These are phyloP conservation scores for Diplodia scrobiculata DNA, from an alignment of 2,329 filamentous ascomycete species.

Conservation along the genomic window DNA sequence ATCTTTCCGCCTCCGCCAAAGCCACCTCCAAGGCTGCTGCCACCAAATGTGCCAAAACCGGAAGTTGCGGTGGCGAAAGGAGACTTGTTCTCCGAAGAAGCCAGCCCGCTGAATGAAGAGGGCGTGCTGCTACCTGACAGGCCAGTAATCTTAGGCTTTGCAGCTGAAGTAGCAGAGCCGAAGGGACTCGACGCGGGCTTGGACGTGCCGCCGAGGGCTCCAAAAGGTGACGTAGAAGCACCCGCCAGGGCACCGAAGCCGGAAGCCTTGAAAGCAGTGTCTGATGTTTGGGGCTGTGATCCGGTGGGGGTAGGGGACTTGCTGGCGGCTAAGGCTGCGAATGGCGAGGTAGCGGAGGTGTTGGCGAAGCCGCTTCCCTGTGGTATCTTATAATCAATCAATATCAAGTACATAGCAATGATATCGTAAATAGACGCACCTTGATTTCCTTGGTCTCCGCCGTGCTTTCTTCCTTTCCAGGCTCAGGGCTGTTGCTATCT, in stretches of 20 bases:
- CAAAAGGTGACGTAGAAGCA: constrained; percentile 45
- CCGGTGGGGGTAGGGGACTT: constrained; percentile 40
- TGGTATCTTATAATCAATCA: constrained; percentile 36
- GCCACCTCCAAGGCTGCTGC: constrained; percentile 47
- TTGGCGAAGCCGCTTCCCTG: constrained; percentile 50
- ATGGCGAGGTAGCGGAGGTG: constrained; percentile 52
- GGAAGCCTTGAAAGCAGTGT: constrained; percentile 56
- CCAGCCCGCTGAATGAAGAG: constrained; percentile 43
- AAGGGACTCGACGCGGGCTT: constrained; percentile 43
- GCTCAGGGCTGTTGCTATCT: constrained; percentile 39
- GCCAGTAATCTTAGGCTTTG: constrained; percentile 34
- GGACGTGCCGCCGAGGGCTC: constrained; percentile 38
- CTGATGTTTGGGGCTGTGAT: constrained; percentile 44
- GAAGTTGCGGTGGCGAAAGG: constrained; percentile 29
- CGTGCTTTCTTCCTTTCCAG: constrained; percentile 30
- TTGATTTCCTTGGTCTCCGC: constrained; percentile 32
- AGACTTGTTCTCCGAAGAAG: constrained; percentile 27
- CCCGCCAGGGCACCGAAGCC: constrained; percentile 50
- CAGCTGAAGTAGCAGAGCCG: constrained; percentile 31
- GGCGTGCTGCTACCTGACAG: constrained; percentile 23
- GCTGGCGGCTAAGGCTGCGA: constrained; percentile 48
- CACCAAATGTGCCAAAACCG: constrained; percentile 24
- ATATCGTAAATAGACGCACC: constrained; percentile 31
- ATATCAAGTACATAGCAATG: not conserved
- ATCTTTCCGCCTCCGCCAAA: constrained; percentile 53